These are phyloP conservation scores for Taphrina populina DNA, from an alignment of 1,139 yeast genomes.

Conservation along the genomic window DNA sequence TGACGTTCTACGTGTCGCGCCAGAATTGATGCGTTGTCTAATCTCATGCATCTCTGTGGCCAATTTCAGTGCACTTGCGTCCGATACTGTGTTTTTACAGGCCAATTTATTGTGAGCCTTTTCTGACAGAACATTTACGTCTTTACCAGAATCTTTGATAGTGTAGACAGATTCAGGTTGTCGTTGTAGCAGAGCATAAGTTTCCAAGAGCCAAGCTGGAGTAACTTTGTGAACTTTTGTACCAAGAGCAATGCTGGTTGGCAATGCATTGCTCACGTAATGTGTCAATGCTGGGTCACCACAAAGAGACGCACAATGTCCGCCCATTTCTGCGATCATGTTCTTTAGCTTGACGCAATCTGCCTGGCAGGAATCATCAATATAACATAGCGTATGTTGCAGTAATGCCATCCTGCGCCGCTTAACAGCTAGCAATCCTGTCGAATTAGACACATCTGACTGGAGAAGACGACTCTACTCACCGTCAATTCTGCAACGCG, in stretches of 20 bases:
- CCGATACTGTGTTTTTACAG: no score
- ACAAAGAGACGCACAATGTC: not conserved
- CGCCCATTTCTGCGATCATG: constrained; percentile 3
- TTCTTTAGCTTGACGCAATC: not conserved
- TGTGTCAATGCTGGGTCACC: not conserved
- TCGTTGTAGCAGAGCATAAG: not conserved
- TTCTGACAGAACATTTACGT: constrained; percentile 8
- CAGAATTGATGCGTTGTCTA: constrained; percentile 12
- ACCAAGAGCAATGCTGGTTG: not conserved
- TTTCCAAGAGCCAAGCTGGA: constrained; percentile 9
- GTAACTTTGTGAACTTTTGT: not conserved
- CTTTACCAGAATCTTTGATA: not conserved
- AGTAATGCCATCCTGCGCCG: constrained; percentile 1
- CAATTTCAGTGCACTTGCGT: not conserved
- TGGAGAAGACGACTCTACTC: not conserved
- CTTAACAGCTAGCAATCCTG: not conserved
- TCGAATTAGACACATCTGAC: not conserved
- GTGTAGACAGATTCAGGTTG: constrained; percentile 5
- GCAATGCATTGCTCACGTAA: not conserved
- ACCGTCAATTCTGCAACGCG: constrained; percentile 26
- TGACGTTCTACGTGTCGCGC: constrained; percentile 7
- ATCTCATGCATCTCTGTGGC: constrained; percentile 15
- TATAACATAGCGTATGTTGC: not conserved
- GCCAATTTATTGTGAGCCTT: no score
- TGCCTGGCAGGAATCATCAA: not conserved